phyloP scores from a whole-genome alignment of 495 filamentous ascomycete genomes.

The Bombardia bombarda region DNA sequence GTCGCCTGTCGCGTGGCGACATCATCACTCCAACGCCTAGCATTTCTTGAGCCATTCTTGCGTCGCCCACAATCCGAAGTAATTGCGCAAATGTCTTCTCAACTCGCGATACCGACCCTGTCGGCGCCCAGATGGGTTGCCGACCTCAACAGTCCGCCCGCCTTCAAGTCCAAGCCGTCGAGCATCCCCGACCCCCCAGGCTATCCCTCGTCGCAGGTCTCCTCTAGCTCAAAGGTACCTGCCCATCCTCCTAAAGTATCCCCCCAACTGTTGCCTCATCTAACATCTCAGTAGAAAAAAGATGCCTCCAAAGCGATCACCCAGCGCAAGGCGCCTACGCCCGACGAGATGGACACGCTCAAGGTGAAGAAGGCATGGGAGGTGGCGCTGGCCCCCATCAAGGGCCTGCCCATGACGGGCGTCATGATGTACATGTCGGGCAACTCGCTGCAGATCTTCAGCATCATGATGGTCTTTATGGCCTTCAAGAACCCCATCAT shows the following conservation, averaged over 20 bases:
- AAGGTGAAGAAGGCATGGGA: conserved; percentile 99
- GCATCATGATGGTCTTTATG: conserved; percentile 99
- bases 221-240: conserved; percentile 47
- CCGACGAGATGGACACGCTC: conserved; percentile 82
- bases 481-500: conserved; percentile 93
- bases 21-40: too few relatives aligned
- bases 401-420: conserved; percentile 92
- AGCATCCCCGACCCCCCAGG: conserved; percentile 82
- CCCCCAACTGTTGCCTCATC: too few relatives aligned
- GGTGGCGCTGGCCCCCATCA: conserved; percentile 86
- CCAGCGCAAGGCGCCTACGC: conserved; percentile 49
- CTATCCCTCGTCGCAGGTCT: conserved; percentile 50
- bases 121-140: conserved; percentile 70
- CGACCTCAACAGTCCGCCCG: conserved; percentile 61
- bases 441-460: conserved; percentile 97
- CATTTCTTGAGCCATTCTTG: too few relatives aligned
- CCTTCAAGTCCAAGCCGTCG: conserved; percentile 45
- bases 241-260: too few relatives aligned
- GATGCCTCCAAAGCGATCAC: conserved; percentile 35
- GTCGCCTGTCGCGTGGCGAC: too few relatives aligned
- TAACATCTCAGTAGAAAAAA: conserved; percentile 31
- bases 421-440: conserved; percentile 99
- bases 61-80: too few relatives aligned
- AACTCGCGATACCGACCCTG: conserved; percentile 7
- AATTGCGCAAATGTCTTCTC: conserved; percentile 15